Conservation (phyloP, 2,329 filamentous ascomycete genomes). For the Fusarium austroafricanum region DNA sequence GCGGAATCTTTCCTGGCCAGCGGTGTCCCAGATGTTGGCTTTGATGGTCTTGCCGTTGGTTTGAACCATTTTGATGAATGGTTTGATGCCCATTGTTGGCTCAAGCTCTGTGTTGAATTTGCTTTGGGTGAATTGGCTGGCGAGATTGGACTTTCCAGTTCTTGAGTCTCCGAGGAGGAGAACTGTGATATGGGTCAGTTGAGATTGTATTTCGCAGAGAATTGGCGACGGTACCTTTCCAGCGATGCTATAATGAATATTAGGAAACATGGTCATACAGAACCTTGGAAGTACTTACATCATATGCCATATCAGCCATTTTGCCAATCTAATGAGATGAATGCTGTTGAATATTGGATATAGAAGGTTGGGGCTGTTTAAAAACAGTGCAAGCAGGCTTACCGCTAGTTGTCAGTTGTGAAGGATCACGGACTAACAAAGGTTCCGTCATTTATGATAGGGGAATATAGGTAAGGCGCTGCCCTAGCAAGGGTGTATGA, state of each 20-base stretch:
- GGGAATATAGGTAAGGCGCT: not conserved
- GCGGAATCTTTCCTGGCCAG: slow-evolving; percentile 2
- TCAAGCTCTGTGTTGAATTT: not conserved
- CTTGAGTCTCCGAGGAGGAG: slow-evolving; percentile 1
- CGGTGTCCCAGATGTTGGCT: slow-evolving; percentile 5
- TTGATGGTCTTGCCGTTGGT: slow-evolving; percentile 3
- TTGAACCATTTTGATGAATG: not conserved
- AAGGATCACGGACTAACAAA: not conserved
- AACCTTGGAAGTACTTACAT: not conserved
- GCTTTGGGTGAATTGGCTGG: slow-evolving; percentile 1
- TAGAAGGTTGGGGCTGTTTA: not conserved
- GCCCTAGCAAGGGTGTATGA: not conserved
- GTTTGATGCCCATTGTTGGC: slow-evolving; percentile 7
- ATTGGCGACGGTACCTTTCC: not conserved
- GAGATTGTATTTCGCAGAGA: accelerated
- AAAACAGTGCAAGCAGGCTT: not conserved
- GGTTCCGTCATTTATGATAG: not conserved
- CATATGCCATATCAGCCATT: not conserved
- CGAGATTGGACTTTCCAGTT: slow-evolving; percentile 13
- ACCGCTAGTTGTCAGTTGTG: slow-evolving; percentile 1
- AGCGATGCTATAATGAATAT: not conserved
- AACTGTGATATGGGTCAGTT: not conserved
- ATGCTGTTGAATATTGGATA: accelerated
- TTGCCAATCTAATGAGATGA: not conserved
- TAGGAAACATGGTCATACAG: accelerated